Conservation (phyloP, 179 eudicot species). For the Silene vulgaris region DNA sequence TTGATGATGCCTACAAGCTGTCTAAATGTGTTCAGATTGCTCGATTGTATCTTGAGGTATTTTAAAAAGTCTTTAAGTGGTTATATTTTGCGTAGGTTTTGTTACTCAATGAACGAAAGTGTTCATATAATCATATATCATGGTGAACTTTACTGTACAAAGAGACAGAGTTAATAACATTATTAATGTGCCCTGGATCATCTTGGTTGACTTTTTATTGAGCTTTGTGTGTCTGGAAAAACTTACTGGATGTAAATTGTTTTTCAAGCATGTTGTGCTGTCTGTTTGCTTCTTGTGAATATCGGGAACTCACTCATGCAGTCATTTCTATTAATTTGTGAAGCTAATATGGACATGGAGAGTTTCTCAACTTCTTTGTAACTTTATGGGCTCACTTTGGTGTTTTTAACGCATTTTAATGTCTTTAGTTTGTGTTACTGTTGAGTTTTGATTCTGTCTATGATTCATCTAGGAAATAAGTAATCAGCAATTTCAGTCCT, state of each 20-base stretch:
- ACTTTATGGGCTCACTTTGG: not conserved
- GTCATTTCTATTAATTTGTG: not conserved
- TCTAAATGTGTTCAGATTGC: slow-evolving; percentile 98
- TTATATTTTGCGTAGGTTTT: not conserved
- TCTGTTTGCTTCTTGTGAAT: not conserved
- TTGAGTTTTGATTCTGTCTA: not conserved
- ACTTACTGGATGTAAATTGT: not conserved
- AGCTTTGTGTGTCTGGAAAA: not conserved
- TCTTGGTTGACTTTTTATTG: not conserved
- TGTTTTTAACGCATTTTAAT: not conserved
- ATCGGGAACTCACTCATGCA: not conserved
- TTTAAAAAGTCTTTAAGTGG: not conserved
- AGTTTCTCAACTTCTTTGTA: slow-evolving; percentile 4
- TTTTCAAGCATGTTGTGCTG: not conserved
- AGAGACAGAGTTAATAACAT: slow-evolving; percentile 9
- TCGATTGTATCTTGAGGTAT: slow-evolving; percentile 91
- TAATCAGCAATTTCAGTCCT: not conserved
- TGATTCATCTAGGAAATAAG: not conserved
- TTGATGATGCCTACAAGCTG: slow-evolving; percentile 83
- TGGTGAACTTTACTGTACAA: not conserved
- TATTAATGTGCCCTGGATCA: not conserved
- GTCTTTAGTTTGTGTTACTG: not conserved
- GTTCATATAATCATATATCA: not conserved
- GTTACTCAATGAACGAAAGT: not conserved
- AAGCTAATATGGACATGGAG: not conserved